These are phyloP conservation scores for Chaetomiaceae sp. DNA, from an alignment of 2,329 filamentous ascomycete genomes.

Conservation along the genomic window DNA sequence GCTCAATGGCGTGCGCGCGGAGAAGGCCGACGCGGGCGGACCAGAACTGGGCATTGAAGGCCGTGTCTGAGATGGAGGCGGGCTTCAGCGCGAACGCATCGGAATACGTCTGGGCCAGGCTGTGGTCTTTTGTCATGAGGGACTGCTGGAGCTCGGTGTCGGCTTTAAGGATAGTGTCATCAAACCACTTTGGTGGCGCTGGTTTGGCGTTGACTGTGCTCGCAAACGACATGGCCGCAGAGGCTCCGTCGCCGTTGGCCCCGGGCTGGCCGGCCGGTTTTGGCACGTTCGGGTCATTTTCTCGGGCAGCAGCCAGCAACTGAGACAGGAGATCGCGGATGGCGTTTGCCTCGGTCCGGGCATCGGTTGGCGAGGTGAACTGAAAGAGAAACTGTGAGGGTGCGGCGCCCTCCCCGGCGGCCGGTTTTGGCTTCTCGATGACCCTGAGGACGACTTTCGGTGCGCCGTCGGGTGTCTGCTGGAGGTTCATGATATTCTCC, in stretches of 20 bases:
- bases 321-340: conserved; percentile 78
- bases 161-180: conserved; percentile 70
- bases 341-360: conserved; percentile 76
- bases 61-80: conserved; percentile 69
- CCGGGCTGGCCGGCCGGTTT: conserved; percentile 38
- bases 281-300: conserved; percentile 46
- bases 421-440: conserved; percentile 61
- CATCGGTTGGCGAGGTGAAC: conserved; percentile 73
- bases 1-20: conserved; percentile 85
- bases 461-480: conserved; percentile 85
- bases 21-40: conserved; percentile 79
- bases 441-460: conserved; percentile 93
- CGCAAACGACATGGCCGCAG: conserved; percentile 73
- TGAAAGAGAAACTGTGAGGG: conserved; percentile 75
- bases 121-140: conserved; percentile 73
- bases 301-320: conserved; percentile 67
- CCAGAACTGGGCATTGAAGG: conserved; percentile 94
- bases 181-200: conserved; percentile 63
- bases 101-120: conserved; percentile 77
- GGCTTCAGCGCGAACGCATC: conserved; percentile 80
- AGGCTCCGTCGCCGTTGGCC: conserved; percentile 35
- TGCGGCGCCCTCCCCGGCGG: conserved; percentile 37
- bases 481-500: conserved; percentile 80
- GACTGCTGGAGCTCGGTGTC: conserved; percentile 84
- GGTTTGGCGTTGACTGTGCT: conserved; percentile 56